These are phyloP conservation scores for Abrus precatorius DNA, from an alignment of 306 rosid genomes.

Conservation along the genomic window DNA sequence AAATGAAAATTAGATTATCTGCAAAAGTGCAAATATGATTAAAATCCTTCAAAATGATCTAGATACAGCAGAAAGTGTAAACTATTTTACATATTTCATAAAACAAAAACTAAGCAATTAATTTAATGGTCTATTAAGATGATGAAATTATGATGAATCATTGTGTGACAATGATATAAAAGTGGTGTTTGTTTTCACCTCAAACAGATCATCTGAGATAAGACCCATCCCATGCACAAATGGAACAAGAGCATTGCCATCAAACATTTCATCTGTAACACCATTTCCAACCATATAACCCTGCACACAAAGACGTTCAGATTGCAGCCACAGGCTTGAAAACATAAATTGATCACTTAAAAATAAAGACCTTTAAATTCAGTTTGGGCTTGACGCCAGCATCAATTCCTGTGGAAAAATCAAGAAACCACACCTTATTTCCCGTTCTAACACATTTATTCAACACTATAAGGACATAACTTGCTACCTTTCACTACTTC, in stretches of 20 bases:
- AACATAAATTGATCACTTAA: slow-evolving; percentile 38
- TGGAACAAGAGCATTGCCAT: slow-evolving; percentile 95
- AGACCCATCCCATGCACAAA: slow-evolving; percentile 97
- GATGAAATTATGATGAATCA: slow-evolving; percentile 33
- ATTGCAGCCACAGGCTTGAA: slow-evolving; percentile 36
- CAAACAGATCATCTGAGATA: slow-evolving; percentile 82
- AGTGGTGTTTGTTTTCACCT: slow-evolving; percentile 58
- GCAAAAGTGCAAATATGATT: slow-evolving; percentile 1
- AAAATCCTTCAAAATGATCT: neutral
- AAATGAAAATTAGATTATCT: slow-evolving; percentile 18
- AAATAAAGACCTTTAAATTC: slow-evolving; percentile 76
- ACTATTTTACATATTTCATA: slow-evolving; percentile 10
- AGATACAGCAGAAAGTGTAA: slow-evolving; percentile 21
- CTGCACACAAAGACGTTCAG: slow-evolving; percentile 59
- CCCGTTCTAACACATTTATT: slow-evolving; percentile 24
- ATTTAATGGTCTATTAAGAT: slow-evolving; percentile 8
- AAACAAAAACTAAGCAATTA: neutral
- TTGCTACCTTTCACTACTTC: slow-evolving; percentile 78
- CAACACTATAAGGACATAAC: slow-evolving; percentile 31
- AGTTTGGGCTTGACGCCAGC: slow-evolving; percentile 67
- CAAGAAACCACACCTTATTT: slow-evolving; percentile 42
- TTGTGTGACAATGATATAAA: neutral
- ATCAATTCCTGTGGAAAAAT: slow-evolving; percentile 66
- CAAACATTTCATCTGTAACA: slow-evolving; percentile 76
- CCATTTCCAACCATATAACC: slow-evolving; percentile 98